Percentiles rank a stretch among this genome's conserved stretches.
phyloP scores from a whole-genome alignment of 768 basidiomycete genomes.

The Serpula lacrymans region DNA sequence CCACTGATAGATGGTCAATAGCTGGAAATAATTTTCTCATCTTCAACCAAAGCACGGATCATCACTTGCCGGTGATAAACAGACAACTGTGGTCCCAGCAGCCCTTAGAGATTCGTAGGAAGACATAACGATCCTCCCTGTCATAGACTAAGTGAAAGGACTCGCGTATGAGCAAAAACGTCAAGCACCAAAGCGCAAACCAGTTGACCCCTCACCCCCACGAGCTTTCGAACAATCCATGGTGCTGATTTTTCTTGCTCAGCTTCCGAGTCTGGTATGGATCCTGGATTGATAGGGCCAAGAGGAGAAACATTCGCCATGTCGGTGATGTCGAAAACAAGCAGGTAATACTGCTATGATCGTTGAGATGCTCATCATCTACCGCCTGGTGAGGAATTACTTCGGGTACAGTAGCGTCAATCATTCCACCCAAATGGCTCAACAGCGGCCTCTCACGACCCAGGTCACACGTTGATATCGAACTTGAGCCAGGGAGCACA shows the following conservation, averaged over 20 bases:
- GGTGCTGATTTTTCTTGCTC: slow-evolving; percentile 57
- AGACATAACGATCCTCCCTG: slow-evolving; percentile 60
- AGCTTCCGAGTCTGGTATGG: slow-evolving; percentile 20
- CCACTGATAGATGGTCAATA: slow-evolving; percentile 38
- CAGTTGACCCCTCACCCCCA: slow-evolving; percentile 47
- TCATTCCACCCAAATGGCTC: no score
- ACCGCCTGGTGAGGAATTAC: no score
- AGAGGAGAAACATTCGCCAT: slow-evolving; percentile 39
- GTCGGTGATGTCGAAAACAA: no score
- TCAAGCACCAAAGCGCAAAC: no score
- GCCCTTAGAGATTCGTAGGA: slow-evolving; percentile 61
- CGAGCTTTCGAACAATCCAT: slow-evolving; percentile 64
- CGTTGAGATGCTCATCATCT: no score
- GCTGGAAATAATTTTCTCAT: slow-evolving; percentile 3
- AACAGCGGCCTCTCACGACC: no score
- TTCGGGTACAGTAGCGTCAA: no score
- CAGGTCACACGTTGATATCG: no score
- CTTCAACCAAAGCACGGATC: neutral
- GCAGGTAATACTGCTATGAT: no score
- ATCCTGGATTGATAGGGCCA: slow-evolving; percentile 49
- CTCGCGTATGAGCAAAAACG: no score
- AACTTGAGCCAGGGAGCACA: no score
- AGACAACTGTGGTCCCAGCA: slow-evolving; percentile 54
- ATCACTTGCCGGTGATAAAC: slow-evolving; percentile 58
- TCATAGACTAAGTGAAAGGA: slow-evolving; percentile 47